These are phyloP conservation scores for Ceratobasidium sp. DNA, from an alignment of 1,284 basidiomycete genomes.

Conservation along the genomic window DNA sequence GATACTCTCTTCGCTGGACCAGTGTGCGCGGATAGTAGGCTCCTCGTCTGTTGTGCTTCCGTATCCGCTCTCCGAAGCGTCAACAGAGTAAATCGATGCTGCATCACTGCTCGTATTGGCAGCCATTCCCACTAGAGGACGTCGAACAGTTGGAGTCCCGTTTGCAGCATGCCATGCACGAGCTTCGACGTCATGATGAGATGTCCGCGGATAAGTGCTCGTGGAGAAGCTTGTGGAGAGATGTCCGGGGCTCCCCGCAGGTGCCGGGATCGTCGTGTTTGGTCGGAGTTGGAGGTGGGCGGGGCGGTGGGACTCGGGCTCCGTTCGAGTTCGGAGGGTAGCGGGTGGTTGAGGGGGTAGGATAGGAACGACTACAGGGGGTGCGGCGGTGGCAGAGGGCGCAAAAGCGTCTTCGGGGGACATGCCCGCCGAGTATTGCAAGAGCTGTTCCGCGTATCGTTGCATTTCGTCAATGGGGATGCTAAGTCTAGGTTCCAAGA, in stretches of 20 bases:
- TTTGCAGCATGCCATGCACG: slow-evolving; percentile 30
- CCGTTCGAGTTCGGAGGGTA: neutral
- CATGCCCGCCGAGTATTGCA: slow-evolving; percentile 60
- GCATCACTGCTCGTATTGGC: slow-evolving; percentile 12
- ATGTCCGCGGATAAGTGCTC: slow-evolving; percentile 14
- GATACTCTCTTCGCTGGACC: slow-evolving; percentile 30
- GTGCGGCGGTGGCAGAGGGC: slow-evolving; percentile 45
- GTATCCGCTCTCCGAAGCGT: slow-evolving; percentile 41
- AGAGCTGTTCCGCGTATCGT: slow-evolving; percentile 90
- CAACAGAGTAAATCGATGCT: slow-evolving; percentile 40
- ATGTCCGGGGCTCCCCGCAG: slow-evolving; percentile 27
- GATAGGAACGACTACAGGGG: neutral
- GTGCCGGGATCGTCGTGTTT: neutral
- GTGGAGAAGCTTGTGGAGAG: slow-evolving; percentile 37
- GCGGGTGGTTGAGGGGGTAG: slow-evolving; percentile 16
- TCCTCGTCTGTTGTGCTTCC: slow-evolving; percentile 40
- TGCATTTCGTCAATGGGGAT: slow-evolving; percentile 95
- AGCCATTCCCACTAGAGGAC: neutral
- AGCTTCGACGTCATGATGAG: slow-evolving; percentile 33
- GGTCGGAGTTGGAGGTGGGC: slow-evolving; percentile 34
- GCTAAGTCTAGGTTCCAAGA: slow-evolving; percentile 64
- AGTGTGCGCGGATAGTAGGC: slow-evolving; percentile 32
- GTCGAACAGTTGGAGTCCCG: neutral
- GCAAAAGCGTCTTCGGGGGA: slow-evolving; percentile 40
- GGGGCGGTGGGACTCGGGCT: slow-evolving; percentile 24